phyloP scores from a whole-genome alignment of 441 rosid genomes.

The Macaranga tanarius region DNA sequence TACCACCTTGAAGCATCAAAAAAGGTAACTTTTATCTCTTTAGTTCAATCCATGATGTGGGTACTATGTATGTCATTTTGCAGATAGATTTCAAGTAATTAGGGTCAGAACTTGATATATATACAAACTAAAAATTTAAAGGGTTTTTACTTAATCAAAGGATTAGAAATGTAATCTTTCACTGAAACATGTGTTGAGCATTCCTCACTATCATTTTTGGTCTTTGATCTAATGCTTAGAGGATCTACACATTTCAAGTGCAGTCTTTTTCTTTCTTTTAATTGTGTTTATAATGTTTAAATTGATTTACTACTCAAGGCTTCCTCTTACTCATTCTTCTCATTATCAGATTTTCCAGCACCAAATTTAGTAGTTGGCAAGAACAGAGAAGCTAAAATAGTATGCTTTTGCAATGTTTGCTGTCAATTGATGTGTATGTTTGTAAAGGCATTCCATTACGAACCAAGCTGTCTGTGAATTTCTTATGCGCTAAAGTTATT shows the following conservation, averaged over 20 bases:
- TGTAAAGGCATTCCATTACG: no score
- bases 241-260: neutral
- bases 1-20: conserved; percentile 77
- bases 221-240: neutral
- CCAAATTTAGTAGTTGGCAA: neutral
- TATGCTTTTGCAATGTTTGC: neutral
- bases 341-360: neutral
- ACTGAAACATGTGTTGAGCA: neutral
- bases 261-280: neutral
- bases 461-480: neutral
- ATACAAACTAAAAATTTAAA: neutral
- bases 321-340: neutral
- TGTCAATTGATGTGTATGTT: neutral
- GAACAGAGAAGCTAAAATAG: neutral
- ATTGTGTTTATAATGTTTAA: neutral
- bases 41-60: neutral
- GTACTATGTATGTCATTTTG: conserved; percentile 1
- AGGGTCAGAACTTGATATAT: conserved; percentile 2
- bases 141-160: no score
- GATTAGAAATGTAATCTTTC: neutral
- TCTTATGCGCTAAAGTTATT: neutral
- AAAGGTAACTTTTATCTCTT: conserved; percentile 45
- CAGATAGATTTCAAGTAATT: conserved; percentile 5
- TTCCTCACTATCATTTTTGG: neutral
- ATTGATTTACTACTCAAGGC: neutral